Evolutionary conservation across 331 rosid species (phyloP).

Genomic region (Rosa hybrid): DNA sequence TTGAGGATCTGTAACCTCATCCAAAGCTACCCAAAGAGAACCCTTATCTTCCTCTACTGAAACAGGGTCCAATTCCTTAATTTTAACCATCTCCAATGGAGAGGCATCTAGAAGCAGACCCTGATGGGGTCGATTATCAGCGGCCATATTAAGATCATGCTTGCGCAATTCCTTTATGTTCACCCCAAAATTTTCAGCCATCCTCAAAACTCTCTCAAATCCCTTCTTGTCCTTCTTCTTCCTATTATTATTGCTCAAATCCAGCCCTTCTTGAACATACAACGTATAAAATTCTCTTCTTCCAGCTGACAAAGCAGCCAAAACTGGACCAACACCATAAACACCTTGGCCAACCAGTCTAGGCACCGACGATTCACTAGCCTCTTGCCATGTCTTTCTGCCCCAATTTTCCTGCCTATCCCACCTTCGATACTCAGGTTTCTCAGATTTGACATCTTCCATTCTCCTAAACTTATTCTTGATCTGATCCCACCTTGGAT

Average conservation of each 20-base stretch:
- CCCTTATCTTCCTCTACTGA: constrained; percentile 61
- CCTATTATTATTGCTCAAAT: constrained; percentile 72
- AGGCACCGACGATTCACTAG: constrained; percentile 72
- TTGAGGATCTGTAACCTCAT: constrained; percentile 94
- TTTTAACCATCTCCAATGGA: constrained; percentile 83
- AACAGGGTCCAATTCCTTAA: constrained; percentile 68
- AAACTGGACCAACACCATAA: constrained; percentile 93
- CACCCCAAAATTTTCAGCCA: constrained; percentile 69
- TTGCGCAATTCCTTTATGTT: constrained; percentile 67
- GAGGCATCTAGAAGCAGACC: constrained; percentile 93
- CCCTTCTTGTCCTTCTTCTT: constrained; percentile 98
- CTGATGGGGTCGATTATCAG: constrained; percentile 94
- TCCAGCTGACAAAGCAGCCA: constrained; percentile 90
- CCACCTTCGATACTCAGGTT: constrained; percentile 72
- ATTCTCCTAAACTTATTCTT: constrained; percentile 53
- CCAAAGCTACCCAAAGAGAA: constrained; percentile 91
- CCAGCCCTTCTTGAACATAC: constrained; percentile 87
- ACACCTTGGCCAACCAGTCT: constrained; percentile 85
- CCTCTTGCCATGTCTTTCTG: constrained; percentile 85
- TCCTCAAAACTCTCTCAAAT: constrained; percentile 69
- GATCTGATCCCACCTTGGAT: constrained; percentile 88
- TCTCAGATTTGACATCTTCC: constrained; percentile 52
- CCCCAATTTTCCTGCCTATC: constrained; percentile 81
- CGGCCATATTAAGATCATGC: constrained; percentile 93
- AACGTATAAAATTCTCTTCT: constrained; percentile 87